Percentiles rank a stretch among this genome's conserved stretches.
phyloP scores from a whole-genome alignment of 331 rosid genomes.

The Quercus tomentella region DNA sequence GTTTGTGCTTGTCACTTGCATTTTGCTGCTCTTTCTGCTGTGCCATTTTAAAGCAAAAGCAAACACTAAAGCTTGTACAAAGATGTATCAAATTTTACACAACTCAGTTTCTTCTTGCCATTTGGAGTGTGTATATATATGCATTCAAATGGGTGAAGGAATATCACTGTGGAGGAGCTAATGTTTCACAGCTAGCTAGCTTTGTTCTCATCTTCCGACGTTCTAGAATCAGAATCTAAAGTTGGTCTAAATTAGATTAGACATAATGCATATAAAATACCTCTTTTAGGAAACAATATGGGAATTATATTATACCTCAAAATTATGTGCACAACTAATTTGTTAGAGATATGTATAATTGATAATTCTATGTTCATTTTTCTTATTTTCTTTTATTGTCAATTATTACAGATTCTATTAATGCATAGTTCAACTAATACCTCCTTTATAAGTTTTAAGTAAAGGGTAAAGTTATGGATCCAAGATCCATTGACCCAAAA shows the following conservation, averaged over 20 bases:
- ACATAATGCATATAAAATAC: background rate
- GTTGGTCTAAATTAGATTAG: background rate
- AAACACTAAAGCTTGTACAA: background rate
- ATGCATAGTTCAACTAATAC: no score
- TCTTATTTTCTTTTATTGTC: no score
- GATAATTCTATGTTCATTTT: no score
- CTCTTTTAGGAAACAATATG: no score
- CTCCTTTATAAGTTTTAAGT: no score
- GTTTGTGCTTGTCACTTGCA: background rate
- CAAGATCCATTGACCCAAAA: no score
- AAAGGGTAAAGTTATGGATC: no score
- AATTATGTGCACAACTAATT: no score
- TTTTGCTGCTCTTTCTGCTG: background rate
- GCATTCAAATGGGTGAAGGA: background rate
- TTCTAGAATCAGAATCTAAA: background rate
- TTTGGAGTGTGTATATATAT: background rate
- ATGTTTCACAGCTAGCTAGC: background rate
- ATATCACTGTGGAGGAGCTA: background rate
- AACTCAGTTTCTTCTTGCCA: background rate
- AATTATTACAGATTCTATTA: no score
- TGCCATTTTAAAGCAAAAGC: background rate
- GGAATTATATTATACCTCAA: no score
- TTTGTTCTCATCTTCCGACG: background rate
- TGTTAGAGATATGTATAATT: no score
- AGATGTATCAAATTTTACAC: background rate